Evolutionary conservation across 2,329 filamentous ascomycete species (phyloP).

Genomic region (Ophiostoma sp.): DNA sequence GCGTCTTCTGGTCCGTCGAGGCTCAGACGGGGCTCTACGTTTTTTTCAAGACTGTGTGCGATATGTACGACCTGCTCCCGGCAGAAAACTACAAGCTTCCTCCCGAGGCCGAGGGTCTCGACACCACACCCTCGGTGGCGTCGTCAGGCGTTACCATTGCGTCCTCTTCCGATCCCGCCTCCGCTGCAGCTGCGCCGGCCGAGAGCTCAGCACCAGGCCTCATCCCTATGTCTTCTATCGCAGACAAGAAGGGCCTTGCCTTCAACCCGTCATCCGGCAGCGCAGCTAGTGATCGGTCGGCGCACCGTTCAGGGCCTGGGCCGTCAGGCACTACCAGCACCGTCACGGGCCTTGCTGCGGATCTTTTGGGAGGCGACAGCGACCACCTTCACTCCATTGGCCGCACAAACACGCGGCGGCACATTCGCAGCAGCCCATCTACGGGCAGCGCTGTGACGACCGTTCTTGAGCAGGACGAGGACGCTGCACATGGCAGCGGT

Average conservation of each 20-base stretch:
- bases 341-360: constrained; percentile 27
- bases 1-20: constrained; percentile 94
- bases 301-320: constrained; percentile 29
- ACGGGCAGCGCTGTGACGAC: constrained; percentile 77
- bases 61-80: constrained; percentile 83
- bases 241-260: constrained; percentile 25
- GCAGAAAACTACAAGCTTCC: constrained; percentile 96
- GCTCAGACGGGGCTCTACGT: constrained; percentile 88
- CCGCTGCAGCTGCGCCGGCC: constrained; percentile 21
- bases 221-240: constrained; percentile 24
- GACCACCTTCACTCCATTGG: constrained; percentile 56
- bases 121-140: constrained; percentile 39
- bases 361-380: constrained; percentile 41
- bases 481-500: constrained; percentile 38
- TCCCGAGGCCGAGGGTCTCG: constrained; percentile 84
- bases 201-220: constrained; percentile 23
- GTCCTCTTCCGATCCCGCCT: not conserved
- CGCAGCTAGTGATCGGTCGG: constrained; percentile 59
- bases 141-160: constrained; percentile 27
- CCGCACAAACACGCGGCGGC: constrained; percentile 74
- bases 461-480: constrained; percentile 80
- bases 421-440: constrained; percentile 77
- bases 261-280: not conserved
- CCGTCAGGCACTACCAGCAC: not conserved
- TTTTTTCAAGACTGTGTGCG: constrained; percentile 96